Base-by-base conservation (phyloP, 371 early-diverging fungal genomes). In the Mortierella sp. region DNA sequence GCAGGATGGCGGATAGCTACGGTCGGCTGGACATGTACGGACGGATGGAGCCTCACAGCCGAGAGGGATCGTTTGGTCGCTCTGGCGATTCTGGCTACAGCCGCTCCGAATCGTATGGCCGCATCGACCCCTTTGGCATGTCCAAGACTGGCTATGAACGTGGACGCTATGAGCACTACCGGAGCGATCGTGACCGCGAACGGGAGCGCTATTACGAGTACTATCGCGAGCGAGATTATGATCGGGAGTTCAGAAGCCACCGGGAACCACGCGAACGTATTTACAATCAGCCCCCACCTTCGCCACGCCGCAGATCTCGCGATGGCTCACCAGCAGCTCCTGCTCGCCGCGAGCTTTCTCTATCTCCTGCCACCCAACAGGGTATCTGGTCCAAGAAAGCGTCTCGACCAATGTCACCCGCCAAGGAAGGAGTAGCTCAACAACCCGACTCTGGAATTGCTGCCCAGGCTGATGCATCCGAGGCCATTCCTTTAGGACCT, bases 101-200 rank as follows among this genome's bases (percentile, higher is more conserved):
- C n/a, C 79, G 87, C 4, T 74, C 80, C 29, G 87, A 82, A 1
- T 74, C 80, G 14, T 85, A 79, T 70, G 78, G 81, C 41, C 82
- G 87, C 8, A 72, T 76, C 11, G 82, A 82, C 21, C 71, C 82
- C 41, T 86, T 79, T 35, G 75, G 77, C 24, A 77, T 82, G 70
- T 70, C 87, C 21, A 86, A 82, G 49, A 54, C 55, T 32, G 68
- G 77, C 43, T 86, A 86, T 32, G 87, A 86, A 24, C 87, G 83
- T 48, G 77, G 82, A 16, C 84, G 84, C 68, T 81, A 83, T 18
- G 87, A 87, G 16, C 87, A 80, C 21, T 83, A 87, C 70, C 68
- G 83, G 16, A 72, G 87, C 48, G 87, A 86, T 1, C 84, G 87
- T 4, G 87, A 87, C 44, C 81, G 87, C 14, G 84, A 87, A 18